Conservation (phyloP, 345 rosid species). For the Camelina laxa region DNA sequence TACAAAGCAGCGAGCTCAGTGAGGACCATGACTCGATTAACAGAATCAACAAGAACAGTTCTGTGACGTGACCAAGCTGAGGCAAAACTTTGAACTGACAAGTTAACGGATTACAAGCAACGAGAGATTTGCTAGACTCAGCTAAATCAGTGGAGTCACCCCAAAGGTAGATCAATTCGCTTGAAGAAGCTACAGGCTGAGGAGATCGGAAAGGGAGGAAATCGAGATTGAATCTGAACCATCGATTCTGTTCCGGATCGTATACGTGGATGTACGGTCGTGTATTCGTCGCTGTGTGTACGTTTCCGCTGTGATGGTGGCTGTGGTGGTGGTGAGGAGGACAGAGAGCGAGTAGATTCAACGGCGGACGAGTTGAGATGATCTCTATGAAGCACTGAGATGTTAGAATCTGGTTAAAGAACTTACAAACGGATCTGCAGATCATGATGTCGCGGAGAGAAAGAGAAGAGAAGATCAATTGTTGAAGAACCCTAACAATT, state of each 20-base stretch:
- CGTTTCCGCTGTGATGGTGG: slow-evolving; percentile 41
- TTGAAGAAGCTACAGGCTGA: slow-evolving; percentile 75
- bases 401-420: slow-evolving; percentile 56
- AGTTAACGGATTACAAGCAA: slow-evolving; percentile 79
- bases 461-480: slow-evolving; percentile 82
- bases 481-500: no score
- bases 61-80: slow-evolving; percentile 91
- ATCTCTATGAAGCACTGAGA: slow-evolving; percentile 55
- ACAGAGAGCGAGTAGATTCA: slow-evolving; percentile 75
- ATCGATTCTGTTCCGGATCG: slow-evolving; percentile 63
- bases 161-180: slow-evolving; percentile 78
- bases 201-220: slow-evolving; percentile 78
- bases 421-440: slow-evolving; percentile 73
- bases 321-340: slow-evolving; percentile 59
- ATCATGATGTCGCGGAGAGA: slow-evolving; percentile 75
- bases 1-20: slow-evolving; percentile 78
- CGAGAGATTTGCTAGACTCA: slow-evolving; percentile 66
- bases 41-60: slow-evolving; percentile 71
- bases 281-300: slow-evolving; percentile 21
- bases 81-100: slow-evolving; percentile 72
- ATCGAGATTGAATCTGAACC: slow-evolving; percentile 70
- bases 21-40: slow-evolving; percentile 75
- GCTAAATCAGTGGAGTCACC: slow-evolving; percentile 53
- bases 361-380: slow-evolving; percentile 55
- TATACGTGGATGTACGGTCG: slow-evolving; percentile 58